These are phyloP conservation scores for Aspergillus sp. DNA, from an alignment of 2,329 filamentous ascomycete genomes.

Conservation along the genomic window DNA sequence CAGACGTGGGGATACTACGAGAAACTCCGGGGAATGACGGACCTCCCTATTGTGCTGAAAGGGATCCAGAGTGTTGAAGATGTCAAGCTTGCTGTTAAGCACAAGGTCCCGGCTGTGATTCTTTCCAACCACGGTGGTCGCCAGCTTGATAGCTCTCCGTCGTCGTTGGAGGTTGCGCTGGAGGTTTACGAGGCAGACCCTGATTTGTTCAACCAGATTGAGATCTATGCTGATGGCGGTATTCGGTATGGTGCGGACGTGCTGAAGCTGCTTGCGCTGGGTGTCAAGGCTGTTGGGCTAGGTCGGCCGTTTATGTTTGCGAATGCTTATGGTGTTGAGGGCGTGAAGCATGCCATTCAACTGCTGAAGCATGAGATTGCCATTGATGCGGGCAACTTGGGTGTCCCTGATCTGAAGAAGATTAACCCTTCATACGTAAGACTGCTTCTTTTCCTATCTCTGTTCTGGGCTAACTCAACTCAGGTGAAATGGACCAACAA, in stretches of 20 bases:
- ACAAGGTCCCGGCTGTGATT: constrained; percentile 45
- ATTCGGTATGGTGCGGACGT: constrained; percentile 53
- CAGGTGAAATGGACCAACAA: constrained; percentile 12
- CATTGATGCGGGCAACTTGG: constrained; percentile 11
- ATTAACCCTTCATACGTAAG: constrained; percentile 13
- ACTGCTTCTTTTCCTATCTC: accelerated
- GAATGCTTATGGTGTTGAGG: constrained; percentile 22
- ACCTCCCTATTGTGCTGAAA: constrained; percentile 16
- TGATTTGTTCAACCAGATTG: constrained; percentile 47
- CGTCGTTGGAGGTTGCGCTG: constrained; percentile 49
- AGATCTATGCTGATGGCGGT: constrained; percentile 55
- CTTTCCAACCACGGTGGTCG: constrained; percentile 6
- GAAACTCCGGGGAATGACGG: constrained; percentile 6
- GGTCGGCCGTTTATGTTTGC: constrained; percentile 34
- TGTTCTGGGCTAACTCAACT: not conserved
- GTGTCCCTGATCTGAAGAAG: constrained; percentile 7
- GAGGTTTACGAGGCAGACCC: constrained; percentile 52
- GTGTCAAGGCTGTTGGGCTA: constrained; percentile 53
- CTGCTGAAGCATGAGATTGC: constrained; percentile 14
- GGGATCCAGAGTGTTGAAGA: constrained; percentile 20
- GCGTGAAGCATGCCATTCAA: constrained; percentile 12
- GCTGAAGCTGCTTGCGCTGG: constrained; percentile 53
- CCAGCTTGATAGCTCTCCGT: constrained; percentile 46
- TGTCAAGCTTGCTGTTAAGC: constrained; percentile 18
- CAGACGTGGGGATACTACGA: constrained; percentile 11